Evolutionary conservation across 805 yeast species (phyloP).

Genomic region (Torulaspora delbrueckii): DNA sequence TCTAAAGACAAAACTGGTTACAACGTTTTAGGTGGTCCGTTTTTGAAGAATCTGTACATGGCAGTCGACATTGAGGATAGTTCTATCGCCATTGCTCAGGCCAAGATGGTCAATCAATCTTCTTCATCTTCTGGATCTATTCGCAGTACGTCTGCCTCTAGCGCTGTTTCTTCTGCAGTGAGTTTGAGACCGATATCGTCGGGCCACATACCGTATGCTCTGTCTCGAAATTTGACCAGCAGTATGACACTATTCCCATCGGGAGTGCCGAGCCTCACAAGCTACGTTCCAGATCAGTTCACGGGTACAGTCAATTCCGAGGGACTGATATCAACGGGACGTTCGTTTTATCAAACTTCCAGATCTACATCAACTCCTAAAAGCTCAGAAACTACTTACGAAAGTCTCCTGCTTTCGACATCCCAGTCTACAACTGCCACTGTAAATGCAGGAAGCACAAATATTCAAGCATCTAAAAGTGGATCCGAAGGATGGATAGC

Average conservation of each 20-base stretch:
- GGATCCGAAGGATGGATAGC: not conserved
- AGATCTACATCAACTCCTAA: slow-evolving; percentile 14
- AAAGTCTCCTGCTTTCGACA: slow-evolving; percentile 5
- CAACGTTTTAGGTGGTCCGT: slow-evolving; percentile 54
- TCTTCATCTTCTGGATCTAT: slow-evolving; percentile 1
- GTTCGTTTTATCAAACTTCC: slow-evolving; percentile 32
- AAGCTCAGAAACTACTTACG: slow-evolving; percentile 4
- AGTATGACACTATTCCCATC: slow-evolving; percentile 17
- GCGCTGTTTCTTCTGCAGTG: slow-evolving; percentile 2
- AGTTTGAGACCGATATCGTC: slow-evolving; percentile 32
- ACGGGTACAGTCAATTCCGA: slow-evolving; percentile 32
- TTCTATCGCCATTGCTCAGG: slow-evolving; percentile 52
- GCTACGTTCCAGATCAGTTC: slow-evolving; percentile 26
- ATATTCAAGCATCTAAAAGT: not conserved
- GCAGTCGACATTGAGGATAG: slow-evolving; percentile 61
- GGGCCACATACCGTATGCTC: slow-evolving; percentile 50
- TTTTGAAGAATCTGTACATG: slow-evolving; percentile 48
- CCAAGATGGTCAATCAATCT: slow-evolving; percentile 28
- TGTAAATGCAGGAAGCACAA: not conserved
- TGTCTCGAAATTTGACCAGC: slow-evolving; percentile 27
- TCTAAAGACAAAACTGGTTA: slow-evolving; percentile 48
- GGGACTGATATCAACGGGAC: slow-evolving; percentile 31
- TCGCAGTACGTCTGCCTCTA: slow-evolving; percentile 2
- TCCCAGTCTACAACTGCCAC: not conserved
- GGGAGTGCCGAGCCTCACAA: slow-evolving; percentile 5